Base-by-base conservation (phyloP, 2,329 filamentous ascomycete species). In the Clarireedia monteithiana region DNA sequence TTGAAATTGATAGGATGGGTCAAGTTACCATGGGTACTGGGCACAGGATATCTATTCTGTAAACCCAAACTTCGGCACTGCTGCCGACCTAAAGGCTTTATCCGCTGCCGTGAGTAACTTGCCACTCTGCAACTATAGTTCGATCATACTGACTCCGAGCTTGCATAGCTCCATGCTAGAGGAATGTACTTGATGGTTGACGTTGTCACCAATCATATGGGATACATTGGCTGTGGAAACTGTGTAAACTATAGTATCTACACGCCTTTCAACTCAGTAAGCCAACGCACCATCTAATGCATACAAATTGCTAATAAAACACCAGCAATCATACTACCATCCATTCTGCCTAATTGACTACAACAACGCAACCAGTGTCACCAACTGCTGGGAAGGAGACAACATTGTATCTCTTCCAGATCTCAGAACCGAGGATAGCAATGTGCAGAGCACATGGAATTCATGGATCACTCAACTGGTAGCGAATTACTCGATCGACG, bases 101-200 rank as follows among this genome's bases (percentile, higher is more conserved):
- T 73, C 72, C 39, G 67, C 66, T 44, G 72, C 74, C 10, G 64
- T 78, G n/a, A 50, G 53, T 55, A 10, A 3, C 6, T 9, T 50
- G 1, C 14, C 23, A 12, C 17, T 2, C 4, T 20, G 3, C 9
- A 17, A 26, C 17, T 15, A 9, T 12, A 47, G 2, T 9, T 15
- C 17, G 6, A 47, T n/a, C 26, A 10, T 36, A 10, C 47, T 50
- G 9, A 55, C 20, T 47, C 1, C 2, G 6, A 27, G 1, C 14
- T 2, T 20, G 15, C 5, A 30, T 42, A 55, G 53, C 12, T 50
- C 10, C 77, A 79, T 63, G 60, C 60, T 14, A 71, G 67, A 61
- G 75, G 71, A 54, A 79, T 75, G 55, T 54, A 57, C 59, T 60
- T 80, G 9, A 78, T 80, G 77, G 71, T 78, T 49, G 77, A 80